A percentile compares a stretch with the other conserved stretches of the same genome.
Evolutionary conservation across 2,329 filamentous ascomycete species (phyloP).

Genomic region (Penicillium sp.): DNA sequence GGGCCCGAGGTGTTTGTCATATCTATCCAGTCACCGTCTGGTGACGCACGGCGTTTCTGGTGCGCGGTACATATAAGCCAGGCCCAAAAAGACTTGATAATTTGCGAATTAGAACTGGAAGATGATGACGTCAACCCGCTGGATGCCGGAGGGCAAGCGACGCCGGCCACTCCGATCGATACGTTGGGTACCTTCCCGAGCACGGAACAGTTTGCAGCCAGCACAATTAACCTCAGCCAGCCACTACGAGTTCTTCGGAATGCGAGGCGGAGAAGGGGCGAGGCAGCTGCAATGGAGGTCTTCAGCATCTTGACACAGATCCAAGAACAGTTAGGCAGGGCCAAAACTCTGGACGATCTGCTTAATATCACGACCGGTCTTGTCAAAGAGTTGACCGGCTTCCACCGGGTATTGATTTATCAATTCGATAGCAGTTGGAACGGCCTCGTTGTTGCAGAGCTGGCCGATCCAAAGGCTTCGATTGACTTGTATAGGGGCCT

Average conservation of each 20-base stretch:
- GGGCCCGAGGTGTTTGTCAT: constrained; percentile 85
- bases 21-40: constrained; percentile 61
- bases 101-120: constrained; percentile 87
- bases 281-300: constrained; percentile 85
- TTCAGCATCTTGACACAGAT: constrained; percentile 92
- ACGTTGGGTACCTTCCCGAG: constrained; percentile 73
- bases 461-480: constrained; percentile 76
- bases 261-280: constrained; percentile 70
- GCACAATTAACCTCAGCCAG: constrained; percentile 71
- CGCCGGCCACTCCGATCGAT: constrained; percentile 39
- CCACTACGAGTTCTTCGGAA: constrained; percentile 74
- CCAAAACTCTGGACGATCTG: constrained; percentile 68
- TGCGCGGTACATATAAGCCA: constrained; percentile 79
- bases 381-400: constrained; percentile 84
- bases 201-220: constrained; percentile 69
- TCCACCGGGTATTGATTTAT: constrained; percentile 90
- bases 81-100: constrained; percentile 65
- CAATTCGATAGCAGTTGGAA: constrained; percentile 84
- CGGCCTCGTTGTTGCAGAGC: constrained; percentile 80
- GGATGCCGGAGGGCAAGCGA: constrained; percentile 17
- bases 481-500: constrained; percentile 83
- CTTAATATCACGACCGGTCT: constrained; percentile 81
- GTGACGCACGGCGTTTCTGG: constrained; percentile 69
- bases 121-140: constrained; percentile 64
- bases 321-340: constrained; percentile 70